Evolutionary conservation across 2,329 filamentous ascomycete genomes (phyloP).

Genomic region (Penicillium freii): DNA sequence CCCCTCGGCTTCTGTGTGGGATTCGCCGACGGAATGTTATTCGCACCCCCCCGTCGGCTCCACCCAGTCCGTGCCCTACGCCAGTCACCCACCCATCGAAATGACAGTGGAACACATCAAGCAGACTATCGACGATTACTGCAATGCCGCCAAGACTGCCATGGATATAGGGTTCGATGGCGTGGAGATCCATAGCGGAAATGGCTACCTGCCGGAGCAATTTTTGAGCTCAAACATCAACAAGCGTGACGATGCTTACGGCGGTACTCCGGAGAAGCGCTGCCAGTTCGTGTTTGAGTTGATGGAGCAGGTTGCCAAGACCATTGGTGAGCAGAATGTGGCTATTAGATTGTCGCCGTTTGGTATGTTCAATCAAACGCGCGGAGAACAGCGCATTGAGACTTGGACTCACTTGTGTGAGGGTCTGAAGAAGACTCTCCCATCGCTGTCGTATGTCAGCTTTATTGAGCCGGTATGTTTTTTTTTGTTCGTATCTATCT

Average conservation of each 20-base stretch:
- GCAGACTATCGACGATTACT: constrained; percentile 46
- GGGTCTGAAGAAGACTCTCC: constrained; percentile 47
- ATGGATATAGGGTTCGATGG: constrained; percentile 57
- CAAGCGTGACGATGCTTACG: constrained; percentile 51
- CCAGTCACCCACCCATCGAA: constrained; percentile 46
- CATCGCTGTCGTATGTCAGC: constrained; percentile 53
- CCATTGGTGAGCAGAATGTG: constrained; percentile 48
- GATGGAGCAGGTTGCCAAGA: constrained; percentile 46
- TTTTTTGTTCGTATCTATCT: background rate
- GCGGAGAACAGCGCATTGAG: constrained; percentile 52
- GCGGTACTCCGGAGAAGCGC: constrained; percentile 53
- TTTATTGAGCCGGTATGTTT: constrained; percentile 52
- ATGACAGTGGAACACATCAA: constrained; percentile 49
- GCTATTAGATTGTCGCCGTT: constrained; percentile 51
- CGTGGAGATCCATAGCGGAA: constrained; percentile 51
- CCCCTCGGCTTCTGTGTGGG: constrained; percentile 48
- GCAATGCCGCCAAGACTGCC: constrained; percentile 48
- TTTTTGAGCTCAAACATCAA: constrained; percentile 53
- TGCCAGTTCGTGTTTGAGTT: constrained; percentile 58
- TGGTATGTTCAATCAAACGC: constrained; percentile 53
- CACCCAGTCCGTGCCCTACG: constrained; percentile 38
- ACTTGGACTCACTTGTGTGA: constrained; percentile 54
- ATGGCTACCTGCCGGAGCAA: constrained; percentile 55
- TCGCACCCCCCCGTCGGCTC: constrained; percentile 40
- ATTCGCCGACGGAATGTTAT: constrained; percentile 45